Conservation (phyloP, 2,329 filamentous ascomycete species). For the Fusarium siculi region DNA sequence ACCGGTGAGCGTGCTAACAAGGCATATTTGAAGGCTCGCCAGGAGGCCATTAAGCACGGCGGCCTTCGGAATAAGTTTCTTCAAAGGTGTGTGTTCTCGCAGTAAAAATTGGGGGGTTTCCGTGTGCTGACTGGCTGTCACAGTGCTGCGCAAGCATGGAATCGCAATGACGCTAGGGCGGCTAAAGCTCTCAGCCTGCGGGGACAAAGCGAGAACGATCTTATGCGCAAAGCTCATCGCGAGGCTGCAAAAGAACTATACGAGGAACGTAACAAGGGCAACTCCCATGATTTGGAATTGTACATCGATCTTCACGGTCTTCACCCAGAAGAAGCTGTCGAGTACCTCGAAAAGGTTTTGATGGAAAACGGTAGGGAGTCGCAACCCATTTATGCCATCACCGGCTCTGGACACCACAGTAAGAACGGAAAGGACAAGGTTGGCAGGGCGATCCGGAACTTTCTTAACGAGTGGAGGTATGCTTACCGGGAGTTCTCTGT, state of each 20-base stretch:
- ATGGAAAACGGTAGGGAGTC: constrained; percentile 80
- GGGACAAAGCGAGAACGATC: constrained; percentile 94
- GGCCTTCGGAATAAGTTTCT: constrained; percentile 96
- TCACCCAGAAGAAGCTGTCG: constrained; percentile 96
- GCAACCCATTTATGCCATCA: constrained; percentile 91
- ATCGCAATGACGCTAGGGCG: constrained; percentile 94
- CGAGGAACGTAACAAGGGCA: constrained; percentile 87
- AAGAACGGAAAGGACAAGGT: constrained; percentile 99
- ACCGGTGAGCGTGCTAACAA: constrained; percentile 92
- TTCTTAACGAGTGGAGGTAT: constrained; percentile 95
- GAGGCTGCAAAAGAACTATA: constrained; percentile 93
- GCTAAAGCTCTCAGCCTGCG: constrained; percentile 94
- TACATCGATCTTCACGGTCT: constrained; percentile 98
- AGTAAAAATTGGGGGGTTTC: neutral
- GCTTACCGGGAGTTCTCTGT: constrained; percentile 96
- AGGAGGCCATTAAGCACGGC: constrained; percentile 97
- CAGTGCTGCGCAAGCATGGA: constrained; percentile 97
- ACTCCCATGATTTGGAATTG: constrained; percentile 72
- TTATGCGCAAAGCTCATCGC: constrained; percentile 96
- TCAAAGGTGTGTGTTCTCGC: constrained; percentile 73
- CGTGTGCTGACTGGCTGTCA: constrained; percentile 2
- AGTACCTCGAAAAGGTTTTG: constrained; percentile 89
- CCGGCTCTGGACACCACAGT: constrained; percentile 94
- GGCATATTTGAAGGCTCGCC: constrained; percentile 92
- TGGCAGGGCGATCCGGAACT: constrained; percentile 89